These are phyloP conservation scores for Waltergamsia citrina DNA, from an alignment of 2,329 filamentous ascomycete genomes.

Conservation along the genomic window DNA sequence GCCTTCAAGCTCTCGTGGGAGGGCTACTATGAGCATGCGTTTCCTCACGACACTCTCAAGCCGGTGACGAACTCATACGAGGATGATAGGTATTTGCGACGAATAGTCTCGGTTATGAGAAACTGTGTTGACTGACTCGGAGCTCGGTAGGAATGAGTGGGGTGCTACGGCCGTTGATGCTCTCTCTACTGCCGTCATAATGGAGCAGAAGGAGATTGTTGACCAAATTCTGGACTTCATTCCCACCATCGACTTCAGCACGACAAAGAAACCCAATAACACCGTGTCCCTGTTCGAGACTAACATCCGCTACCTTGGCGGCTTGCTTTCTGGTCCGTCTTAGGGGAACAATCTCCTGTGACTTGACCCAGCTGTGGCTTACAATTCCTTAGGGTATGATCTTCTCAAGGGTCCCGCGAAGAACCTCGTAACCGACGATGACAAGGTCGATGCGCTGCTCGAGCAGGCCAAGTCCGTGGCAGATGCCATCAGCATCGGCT, in stretches of 20 bases:
- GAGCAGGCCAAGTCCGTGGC: conserved; percentile 57
- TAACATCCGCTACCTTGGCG: conserved; percentile 61
- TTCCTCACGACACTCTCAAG: conserved; percentile 65
- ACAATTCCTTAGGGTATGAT: conserved; percentile 43
- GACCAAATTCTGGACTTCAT: conserved; percentile 63
- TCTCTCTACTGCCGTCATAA: conserved; percentile 69
- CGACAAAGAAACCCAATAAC: conserved; percentile 31
- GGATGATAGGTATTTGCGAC: conserved; percentile 54
- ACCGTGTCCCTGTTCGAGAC: conserved; percentile 65
- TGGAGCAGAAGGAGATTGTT: conserved; percentile 60
- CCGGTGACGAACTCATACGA: conserved; percentile 55
- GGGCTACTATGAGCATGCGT: conserved; percentile 65
- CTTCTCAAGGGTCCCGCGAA: conserved; percentile 58
- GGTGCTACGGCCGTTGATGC: conserved; percentile 77
- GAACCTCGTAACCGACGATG: conserved; percentile 29
- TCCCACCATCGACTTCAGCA: conserved; percentile 59
- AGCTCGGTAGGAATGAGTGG: conserved; percentile 61
- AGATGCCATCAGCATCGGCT: conserved; percentile 63
- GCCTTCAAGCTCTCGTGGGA: conserved; percentile 64
- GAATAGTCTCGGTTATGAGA: neutral
- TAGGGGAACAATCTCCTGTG: conserved; percentile 15
- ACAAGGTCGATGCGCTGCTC: conserved; percentile 48
- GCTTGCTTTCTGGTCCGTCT: conserved; percentile 40
- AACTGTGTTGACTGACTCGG: neutral
- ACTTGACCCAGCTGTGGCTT: conserved; percentile 35